Percentiles rank a stretch among this genome's conserved stretches.
These are phyloP conservation scores for Metschnikowia peoriensis DNA, from an alignment of 805 yeast species.

Conservation along the genomic window DNA sequence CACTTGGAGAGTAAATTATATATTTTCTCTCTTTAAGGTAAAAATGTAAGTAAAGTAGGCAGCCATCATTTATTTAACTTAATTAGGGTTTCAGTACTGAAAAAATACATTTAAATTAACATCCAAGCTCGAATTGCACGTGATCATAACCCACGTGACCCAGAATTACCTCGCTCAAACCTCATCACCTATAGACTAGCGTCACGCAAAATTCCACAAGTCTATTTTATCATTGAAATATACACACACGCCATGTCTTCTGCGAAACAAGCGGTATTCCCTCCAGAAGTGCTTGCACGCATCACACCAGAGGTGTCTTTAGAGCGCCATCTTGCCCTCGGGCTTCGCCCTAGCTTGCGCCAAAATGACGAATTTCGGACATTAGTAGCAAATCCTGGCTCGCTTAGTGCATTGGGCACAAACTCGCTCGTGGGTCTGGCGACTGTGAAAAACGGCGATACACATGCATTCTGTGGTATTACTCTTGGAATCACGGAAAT, in stretches of 20 bases:
- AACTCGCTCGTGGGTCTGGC: constrained; percentile 60
- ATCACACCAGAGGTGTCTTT: constrained; percentile 83
- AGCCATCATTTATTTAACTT: too few relatives aligned
- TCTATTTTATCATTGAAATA: not conserved
- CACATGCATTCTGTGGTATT: constrained; percentile 69
- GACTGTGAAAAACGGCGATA: constrained; percentile 66
- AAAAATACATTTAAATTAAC: too few relatives aligned
- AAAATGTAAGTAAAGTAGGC: too few relatives aligned
- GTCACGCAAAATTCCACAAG: not conserved
- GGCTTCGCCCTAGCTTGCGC: constrained; percentile 74
- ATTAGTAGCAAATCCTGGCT: constrained; percentile 38
- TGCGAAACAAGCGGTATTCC: constrained; percentile 48
- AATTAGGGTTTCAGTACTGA: too few relatives aligned
- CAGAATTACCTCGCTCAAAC: not conserved
- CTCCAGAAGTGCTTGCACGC: constrained; percentile 79
- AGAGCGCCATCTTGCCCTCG: constrained; percentile 71
- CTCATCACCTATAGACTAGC: not conserved
- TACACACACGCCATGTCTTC: constrained; percentile 7
- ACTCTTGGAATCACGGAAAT: constrained; percentile 66
- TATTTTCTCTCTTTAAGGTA: too few relatives aligned
- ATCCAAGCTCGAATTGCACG: not conserved
- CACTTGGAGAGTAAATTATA: not conserved
- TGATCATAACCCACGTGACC: not conserved
- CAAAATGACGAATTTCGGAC: constrained; percentile 70
- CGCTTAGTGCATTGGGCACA: constrained; percentile 34